phyloP scores from a whole-genome alignment of 2,329 filamentous ascomycete species.

The Pseudocercospora crystallina region DNA sequence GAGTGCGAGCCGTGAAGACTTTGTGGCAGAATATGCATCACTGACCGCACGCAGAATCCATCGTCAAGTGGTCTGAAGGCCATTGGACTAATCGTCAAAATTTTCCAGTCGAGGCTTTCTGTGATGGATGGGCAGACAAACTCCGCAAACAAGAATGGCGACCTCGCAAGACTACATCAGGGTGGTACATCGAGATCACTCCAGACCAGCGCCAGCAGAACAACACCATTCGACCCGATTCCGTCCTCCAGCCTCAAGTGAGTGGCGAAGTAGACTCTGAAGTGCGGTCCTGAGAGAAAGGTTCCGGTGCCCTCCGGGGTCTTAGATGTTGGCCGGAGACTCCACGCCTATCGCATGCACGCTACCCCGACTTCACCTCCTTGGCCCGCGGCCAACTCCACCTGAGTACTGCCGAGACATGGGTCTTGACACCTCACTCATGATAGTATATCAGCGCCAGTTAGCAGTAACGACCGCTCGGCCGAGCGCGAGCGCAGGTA shows the following conservation, averaged over 20 bases:
- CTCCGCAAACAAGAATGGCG: constrained; percentile 6
- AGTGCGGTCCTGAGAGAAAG: too few relatives aligned
- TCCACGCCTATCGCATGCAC: constrained; percentile 9
- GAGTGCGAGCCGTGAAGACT: not conserved
- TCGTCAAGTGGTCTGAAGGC: constrained; percentile 7
- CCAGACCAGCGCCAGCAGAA: too few relatives aligned
- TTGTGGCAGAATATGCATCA: not conserved
- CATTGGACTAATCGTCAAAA: constrained; percentile 1
- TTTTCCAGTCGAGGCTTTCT: constrained; percentile 2
- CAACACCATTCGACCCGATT: too few relatives aligned
- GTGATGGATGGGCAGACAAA: constrained; percentile 3
- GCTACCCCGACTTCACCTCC: constrained; percentile 1
- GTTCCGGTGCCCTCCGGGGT: too few relatives aligned
- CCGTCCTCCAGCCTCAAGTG: too few relatives aligned
- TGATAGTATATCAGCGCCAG: not conserved
- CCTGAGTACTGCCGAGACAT: not conserved
- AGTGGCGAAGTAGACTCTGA: too few relatives aligned
- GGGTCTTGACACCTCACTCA: not conserved
- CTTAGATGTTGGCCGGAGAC: constrained; percentile 2
- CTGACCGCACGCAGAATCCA: constrained; percentile 1
- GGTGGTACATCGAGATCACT: constrained; percentile 3
- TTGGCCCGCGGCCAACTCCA: constrained; percentile 5
- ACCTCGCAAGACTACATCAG: constrained; percentile 1
- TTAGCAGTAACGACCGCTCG: not conserved
- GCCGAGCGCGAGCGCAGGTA: not conserved